A percentile compares a stretch with the other conserved stretches of the same genome.
These are phyloP conservation scores for Saururus chinensis DNA, from an alignment of 164 flowering plant genomes.

Conservation along the genomic window DNA sequence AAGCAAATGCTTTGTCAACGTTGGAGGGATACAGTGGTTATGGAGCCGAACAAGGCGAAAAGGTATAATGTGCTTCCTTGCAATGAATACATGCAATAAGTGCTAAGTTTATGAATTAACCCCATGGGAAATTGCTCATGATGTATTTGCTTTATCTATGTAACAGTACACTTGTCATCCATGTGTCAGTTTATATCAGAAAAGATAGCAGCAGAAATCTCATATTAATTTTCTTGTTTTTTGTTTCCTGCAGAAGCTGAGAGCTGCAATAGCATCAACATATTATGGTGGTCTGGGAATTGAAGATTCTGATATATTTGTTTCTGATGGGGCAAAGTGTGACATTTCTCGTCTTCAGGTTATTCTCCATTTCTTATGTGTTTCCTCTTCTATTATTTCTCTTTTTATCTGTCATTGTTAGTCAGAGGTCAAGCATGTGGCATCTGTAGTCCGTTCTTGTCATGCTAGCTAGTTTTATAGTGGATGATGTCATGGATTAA, in stretches of 20 bases:
- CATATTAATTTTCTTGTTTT: no score
- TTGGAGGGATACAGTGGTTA: constrained; percentile 91
- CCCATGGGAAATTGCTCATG: no score
- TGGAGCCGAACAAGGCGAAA: constrained; percentile 95
- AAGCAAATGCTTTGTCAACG: constrained; percentile 59
- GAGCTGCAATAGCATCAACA: constrained; percentile 66
- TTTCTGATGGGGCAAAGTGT: constrained; percentile 97
- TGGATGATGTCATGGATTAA: not conserved
- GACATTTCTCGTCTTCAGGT: constrained; percentile 99
- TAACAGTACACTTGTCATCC: no score
- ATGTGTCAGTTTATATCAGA: not conserved
- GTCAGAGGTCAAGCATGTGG: not conserved
- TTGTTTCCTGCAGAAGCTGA: constrained; percentile 43
- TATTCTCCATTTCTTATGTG: not conserved
- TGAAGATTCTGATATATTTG: constrained; percentile 73
- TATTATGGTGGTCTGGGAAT: constrained; percentile 62
- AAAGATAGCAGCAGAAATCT: not conserved
- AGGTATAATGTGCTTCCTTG: constrained; percentile 19
- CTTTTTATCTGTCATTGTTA: not conserved
- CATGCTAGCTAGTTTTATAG: not conserved
- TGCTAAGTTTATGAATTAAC: no score
- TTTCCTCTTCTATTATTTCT: not conserved
- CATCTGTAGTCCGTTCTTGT: not conserved
- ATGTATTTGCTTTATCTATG: no score
- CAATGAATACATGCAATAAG: no score